Evolutionary conservation across 306 rosid genomes (phyloP).

Genomic region (Prinsepia uniflora): DNA sequence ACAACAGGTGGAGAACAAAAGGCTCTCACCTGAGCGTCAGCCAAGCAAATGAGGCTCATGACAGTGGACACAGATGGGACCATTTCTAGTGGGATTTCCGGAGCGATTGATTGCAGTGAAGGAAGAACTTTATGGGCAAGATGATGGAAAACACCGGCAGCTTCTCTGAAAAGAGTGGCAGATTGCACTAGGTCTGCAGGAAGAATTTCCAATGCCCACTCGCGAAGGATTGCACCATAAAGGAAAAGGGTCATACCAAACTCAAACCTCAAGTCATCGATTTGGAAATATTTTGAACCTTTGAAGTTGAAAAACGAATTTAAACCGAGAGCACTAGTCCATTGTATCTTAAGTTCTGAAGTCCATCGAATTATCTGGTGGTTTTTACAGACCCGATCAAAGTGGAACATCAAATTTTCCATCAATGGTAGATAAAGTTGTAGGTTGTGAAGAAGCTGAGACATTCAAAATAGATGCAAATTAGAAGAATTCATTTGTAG

Average conservation of each 20-base stretch:
- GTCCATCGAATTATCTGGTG: constrained; percentile 36
- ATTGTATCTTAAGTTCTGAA: constrained; percentile 47
- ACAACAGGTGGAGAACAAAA: constrained; percentile 7
- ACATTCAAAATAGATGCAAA: constrained; percentile 7
- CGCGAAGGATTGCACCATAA: constrained; percentile 58
- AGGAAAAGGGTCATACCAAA: constrained; percentile 63
- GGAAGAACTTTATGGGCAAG: constrained; percentile 60
- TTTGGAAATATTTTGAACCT: constrained; percentile 55
- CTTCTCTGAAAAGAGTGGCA: constrained; percentile 60
- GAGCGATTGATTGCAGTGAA: constrained; percentile 32
- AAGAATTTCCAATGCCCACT: constrained; percentile 63
- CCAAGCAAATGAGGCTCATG: constrained; percentile 69
- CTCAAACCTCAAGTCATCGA: constrained; percentile 56
- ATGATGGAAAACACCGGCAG: constrained; percentile 73
- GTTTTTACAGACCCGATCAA: constrained; percentile 23
- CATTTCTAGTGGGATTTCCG: constrained; percentile 62
- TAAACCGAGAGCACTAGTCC: constrained; percentile 62
- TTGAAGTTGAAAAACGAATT: constrained; percentile 46
- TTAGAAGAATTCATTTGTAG: background rate
- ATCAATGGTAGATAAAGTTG: constrained; percentile 65
- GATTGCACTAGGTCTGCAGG: constrained; percentile 62
- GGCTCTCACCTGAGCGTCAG: constrained; percentile 73
- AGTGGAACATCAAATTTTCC: constrained; percentile 48
- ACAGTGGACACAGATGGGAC: constrained; percentile 44
- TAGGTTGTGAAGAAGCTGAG: constrained; percentile 62